phyloP scores from a whole-genome alignment of 2,329 filamentous ascomycete genomes.

The Penicillium sp. region DNA sequence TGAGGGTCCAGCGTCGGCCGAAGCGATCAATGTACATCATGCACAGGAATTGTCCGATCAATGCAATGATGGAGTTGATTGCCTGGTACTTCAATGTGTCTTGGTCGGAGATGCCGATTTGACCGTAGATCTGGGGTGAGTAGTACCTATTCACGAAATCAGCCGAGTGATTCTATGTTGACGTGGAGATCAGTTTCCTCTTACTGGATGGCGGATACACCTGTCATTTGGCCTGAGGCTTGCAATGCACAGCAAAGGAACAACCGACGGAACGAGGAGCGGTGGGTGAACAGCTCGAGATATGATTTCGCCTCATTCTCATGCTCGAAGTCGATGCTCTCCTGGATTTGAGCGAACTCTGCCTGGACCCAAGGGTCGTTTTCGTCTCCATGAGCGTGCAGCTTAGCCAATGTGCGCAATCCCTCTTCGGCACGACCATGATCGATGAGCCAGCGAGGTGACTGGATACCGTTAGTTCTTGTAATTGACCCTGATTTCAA shows the following conservation, averaged over 20 bases:
- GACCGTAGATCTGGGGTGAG: slow-evolving; percentile 62
- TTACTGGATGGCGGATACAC: slow-evolving; percentile 67
- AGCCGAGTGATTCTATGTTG: not conserved
- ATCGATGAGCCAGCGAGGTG: slow-evolving; percentile 71
- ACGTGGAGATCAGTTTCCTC: not conserved
- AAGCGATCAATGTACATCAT: slow-evolving; percentile 65
- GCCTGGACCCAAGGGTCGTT: slow-evolving; percentile 68
- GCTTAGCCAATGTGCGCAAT: slow-evolving; percentile 62
- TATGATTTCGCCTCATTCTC: slow-evolving; percentile 70
- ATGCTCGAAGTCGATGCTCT: slow-evolving; percentile 63
- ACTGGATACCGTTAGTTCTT: slow-evolving; percentile 27
- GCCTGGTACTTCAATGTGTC: slow-evolving; percentile 72
- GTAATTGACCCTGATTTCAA: not conserved
- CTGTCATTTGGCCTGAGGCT: slow-evolving; percentile 73
- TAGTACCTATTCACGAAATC: slow-evolving; percentile 53
- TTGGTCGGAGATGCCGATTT: slow-evolving; percentile 65
- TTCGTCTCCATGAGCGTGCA: slow-evolving; percentile 67
- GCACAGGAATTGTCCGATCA: slow-evolving; percentile 66
- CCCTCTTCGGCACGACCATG: slow-evolving; percentile 65
- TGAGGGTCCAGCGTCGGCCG: slow-evolving; percentile 70
- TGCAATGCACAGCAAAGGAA: slow-evolving; percentile 69
- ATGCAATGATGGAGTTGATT: slow-evolving; percentile 68
- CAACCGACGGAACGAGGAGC: slow-evolving; percentile 67
- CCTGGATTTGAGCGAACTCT: slow-evolving; percentile 70
- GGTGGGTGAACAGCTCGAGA: slow-evolving; percentile 63